Percentiles rank a stretch among this genome's conserved stretches.
Evolutionary conservation across 2,329 filamentous ascomycete genomes (phyloP).

Genomic region (Calonectria pauciramosa): DNA sequence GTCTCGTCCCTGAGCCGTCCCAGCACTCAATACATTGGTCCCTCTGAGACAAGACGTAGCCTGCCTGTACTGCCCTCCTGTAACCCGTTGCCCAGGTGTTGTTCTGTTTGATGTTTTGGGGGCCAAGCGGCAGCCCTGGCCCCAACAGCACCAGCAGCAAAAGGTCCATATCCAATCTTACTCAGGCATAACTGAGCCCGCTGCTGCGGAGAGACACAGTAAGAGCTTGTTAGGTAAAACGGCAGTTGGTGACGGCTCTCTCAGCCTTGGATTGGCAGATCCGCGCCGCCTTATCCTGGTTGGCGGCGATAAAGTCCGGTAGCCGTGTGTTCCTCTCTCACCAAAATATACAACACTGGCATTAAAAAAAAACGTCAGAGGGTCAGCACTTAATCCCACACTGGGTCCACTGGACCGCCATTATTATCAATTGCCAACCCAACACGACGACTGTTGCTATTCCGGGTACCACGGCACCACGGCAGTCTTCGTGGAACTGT

Average conservation of each 20-base stretch:
- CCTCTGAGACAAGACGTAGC: neutral
- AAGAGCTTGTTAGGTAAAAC: constrained; percentile 3
- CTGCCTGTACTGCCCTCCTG: neutral
- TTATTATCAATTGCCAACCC: constrained; percentile 25
- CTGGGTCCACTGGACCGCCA: constrained; percentile 26
- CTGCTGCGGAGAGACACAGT: constrained; percentile 19
- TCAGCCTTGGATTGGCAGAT: constrained; percentile 22
- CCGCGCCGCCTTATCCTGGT: constrained; percentile 22
- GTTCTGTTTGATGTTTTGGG: neutral
- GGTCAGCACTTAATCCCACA: constrained; percentile 44
- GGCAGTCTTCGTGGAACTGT: neutral
- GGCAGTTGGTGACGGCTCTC: constrained; percentile 12
- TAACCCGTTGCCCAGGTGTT: neutral
- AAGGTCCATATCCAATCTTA: neutral
- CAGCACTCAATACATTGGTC: neutral
- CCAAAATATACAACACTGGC: neutral
- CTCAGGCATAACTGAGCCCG: neutral
- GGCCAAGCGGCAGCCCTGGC: constrained; percentile 12
- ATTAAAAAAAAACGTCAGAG: constrained; percentile 35
- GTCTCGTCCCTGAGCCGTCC: constrained; percentile 10
- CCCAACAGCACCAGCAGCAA: neutral
- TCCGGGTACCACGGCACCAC: constrained; percentile 19
- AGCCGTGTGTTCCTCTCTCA: constrained; percentile 6
- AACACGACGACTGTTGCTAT: constrained; percentile 27
- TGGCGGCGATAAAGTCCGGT: constrained; percentile 23